Evolutionary conservation across 1,284 basidiomycete genomes (phyloP), one percentile per base, ranked within the genome.

Genomic region (Cryptococcus amylolentus): DNA sequence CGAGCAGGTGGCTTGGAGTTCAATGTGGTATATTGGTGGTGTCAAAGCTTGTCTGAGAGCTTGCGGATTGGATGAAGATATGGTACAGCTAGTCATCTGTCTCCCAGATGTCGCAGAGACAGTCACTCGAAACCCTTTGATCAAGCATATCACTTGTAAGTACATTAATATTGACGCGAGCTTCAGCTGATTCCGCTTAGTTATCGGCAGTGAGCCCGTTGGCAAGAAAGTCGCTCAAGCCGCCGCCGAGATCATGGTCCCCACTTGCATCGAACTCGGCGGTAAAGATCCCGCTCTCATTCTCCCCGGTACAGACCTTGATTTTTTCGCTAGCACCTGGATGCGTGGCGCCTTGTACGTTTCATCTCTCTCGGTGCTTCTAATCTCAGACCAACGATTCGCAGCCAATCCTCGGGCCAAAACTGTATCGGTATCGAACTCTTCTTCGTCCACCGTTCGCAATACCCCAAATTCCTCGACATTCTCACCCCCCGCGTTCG

Each of bases 401-500:
- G 31, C 45, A 68, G 66, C 47, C 66, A 68, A 60, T 65, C 66
- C 18, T 63, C 74, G 43, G 95, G 95, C 16, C 95, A 98, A 78
- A 98, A 98, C 73, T 98, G 95, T 73, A 95, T 96, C 64, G 93
- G 94, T 28, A 89, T 95, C 57, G 95, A 98, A 75, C 84, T 93
- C 0, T 84, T 97, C 63, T 84, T 98, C 46, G 91, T 98, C 37
- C 90, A 91, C 65, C 72, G 79, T 0, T 81, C 81, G 0, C 86
- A 91, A 64, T 87, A 92, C 64, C 83, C 88, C 35, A 81, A 85
- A 6, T 83, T 98, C 51, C 82, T 88, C 63, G 78, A 80, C 6
- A 81, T 84, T 39, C 80, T 96, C 67, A 68, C 79, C 12, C 82
- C 86, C 14, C 84, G 87, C 14, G 83, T 86, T 31, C 73, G 78